Percentiles rank a stretch among this genome's conserved stretches.
Conservation (phyloP, 116 monocot species). For the Cymodocea nodosa region DNA sequence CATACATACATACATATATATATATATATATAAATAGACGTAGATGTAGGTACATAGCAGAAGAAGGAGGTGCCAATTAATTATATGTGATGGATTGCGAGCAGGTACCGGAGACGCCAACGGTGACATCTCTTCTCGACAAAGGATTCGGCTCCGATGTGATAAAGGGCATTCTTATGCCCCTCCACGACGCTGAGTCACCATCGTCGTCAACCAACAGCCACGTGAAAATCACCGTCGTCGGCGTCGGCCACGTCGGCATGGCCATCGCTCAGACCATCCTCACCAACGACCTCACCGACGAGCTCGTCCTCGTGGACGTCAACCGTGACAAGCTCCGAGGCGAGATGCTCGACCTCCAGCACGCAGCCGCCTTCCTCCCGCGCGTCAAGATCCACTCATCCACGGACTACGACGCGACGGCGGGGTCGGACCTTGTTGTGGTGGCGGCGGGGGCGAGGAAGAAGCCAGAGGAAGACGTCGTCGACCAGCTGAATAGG, state of each 20-base stretch:
- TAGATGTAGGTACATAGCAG: not conserved
- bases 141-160: constrained; percentile 27
- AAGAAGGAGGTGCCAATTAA: not conserved
- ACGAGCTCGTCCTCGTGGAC: constrained; percentile 64
- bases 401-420: constrained; percentile 34
- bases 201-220: constrained; percentile 10
- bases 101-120: not conserved
- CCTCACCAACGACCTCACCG: constrained; percentile 57
- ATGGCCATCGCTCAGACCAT: constrained; percentile 96
- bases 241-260: constrained; percentile 84
- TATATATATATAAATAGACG: too few relatives aligned
- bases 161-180: constrained; percentile 24
- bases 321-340: constrained; percentile 53
- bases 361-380: constrained; percentile 86
- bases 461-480: not conserved
- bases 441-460: constrained; percentile 28
- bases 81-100: not conserved
- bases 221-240: constrained; percentile 52
- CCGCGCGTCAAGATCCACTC: constrained; percentile 48
- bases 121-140: constrained; percentile 32
- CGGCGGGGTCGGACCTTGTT: constrained; percentile 42
- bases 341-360: constrained; percentile 90
- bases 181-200: constrained; percentile 16
- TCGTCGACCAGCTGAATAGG: not conserved
- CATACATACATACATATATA: too few relatives aligned